These are phyloP conservation scores for Penicillium sp. DNA, from an alignment of 2,329 filamentous ascomycete species.

Conservation along the genomic window DNA sequence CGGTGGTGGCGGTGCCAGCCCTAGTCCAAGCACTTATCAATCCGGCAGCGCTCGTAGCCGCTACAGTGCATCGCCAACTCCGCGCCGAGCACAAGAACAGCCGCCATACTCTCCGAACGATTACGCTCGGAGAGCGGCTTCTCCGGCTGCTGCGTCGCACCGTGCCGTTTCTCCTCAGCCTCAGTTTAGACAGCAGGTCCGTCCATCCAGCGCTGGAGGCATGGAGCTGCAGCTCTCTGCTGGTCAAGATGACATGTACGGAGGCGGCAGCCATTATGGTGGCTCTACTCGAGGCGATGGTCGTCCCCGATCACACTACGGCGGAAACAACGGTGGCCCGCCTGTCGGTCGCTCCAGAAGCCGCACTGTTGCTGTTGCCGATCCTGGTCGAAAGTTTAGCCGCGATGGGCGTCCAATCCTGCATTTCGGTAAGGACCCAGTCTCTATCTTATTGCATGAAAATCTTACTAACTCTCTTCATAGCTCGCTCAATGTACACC, in stretches of 20 bases:
- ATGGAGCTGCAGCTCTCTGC: slow-evolving; percentile 71
- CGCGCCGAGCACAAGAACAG: slow-evolving; percentile 33
- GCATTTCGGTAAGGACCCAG: slow-evolving; percentile 73
- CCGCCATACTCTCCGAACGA: slow-evolving; percentile 48
- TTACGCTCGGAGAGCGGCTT: slow-evolving; percentile 38
- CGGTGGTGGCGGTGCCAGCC: slow-evolving; percentile 42
- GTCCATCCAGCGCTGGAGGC: slow-evolving; percentile 51
- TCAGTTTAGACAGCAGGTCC: slow-evolving; percentile 51
- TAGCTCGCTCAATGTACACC: slow-evolving; percentile 90
- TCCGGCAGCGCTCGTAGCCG: slow-evolving; percentile 42
- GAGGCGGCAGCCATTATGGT: slow-evolving; percentile 40
- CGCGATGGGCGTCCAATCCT: slow-evolving; percentile 83
- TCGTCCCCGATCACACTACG: slow-evolving; percentile 52
- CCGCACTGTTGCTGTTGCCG: slow-evolving; percentile 81
- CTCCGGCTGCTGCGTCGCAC: slow-evolving; percentile 38
- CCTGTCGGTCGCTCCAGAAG: slow-evolving; percentile 61
- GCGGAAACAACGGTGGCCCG: slow-evolving; percentile 39
- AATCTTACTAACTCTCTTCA: slow-evolving; percentile 15
- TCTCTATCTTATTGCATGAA: not conserved
- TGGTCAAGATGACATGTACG: slow-evolving; percentile 56
- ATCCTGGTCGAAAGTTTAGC: slow-evolving; percentile 70
- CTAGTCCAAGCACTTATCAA: slow-evolving; percentile 46
- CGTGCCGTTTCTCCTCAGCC: slow-evolving; percentile 56
- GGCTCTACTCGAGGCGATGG: slow-evolving; percentile 46
- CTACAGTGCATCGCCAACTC: slow-evolving; percentile 40